Base-by-base conservation (phyloP, 352 stramenopile genomes). In the Globisporangium camurandrum region DNA sequence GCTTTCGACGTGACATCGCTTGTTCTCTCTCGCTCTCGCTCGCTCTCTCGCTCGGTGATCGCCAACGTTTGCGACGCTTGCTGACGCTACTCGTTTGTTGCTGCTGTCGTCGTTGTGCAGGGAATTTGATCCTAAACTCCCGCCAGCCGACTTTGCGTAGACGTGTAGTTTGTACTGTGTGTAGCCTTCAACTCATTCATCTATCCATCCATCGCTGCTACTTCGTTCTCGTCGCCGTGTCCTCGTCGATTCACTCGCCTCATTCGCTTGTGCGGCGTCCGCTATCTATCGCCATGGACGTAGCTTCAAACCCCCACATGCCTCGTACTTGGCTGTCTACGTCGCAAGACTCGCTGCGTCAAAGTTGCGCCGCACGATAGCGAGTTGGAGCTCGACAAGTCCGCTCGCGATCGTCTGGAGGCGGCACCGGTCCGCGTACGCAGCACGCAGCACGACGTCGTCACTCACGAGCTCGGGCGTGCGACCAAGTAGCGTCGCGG, bases 331-430 rank as follows among this genome's bases (percentile, higher is more conserved):
- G n/a, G n/a, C n/a, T n/a, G n/a, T n/a, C 47, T 64, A 61, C 65
- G 66, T 71, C 28, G 50, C 31, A 40, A 61, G 23, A 7, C 14
- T 46, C 11, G 40, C 42, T 11, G 33, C 44, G 16, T 78, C 49
- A 31, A 89, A 76, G 34, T 90, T 70, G 14, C 76, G 54, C 49
- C 80, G 49, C 17, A 90, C 36, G 27, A 88, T 56, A 1, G 64
- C 61, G 17, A 90, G 27, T 19, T 72, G 58, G 2, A 90, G 42
- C 19, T 71, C 51, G 17, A 90, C 63, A 30, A 52, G 62, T 11
- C 75, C 75, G 1, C 69, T 86, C 4, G 74, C 78, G n/a, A 84
- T 55, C 5, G 74, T 90, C 23, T 68, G 62, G 24, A 90, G 56
- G 20, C 75, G 75, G 54, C 74, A 86, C 17, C 75, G 59, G 9